These are phyloP conservation scores for Solanum gandarillasii DNA, from an alignment of 257 asterid species.

Conservation along the genomic window DNA sequence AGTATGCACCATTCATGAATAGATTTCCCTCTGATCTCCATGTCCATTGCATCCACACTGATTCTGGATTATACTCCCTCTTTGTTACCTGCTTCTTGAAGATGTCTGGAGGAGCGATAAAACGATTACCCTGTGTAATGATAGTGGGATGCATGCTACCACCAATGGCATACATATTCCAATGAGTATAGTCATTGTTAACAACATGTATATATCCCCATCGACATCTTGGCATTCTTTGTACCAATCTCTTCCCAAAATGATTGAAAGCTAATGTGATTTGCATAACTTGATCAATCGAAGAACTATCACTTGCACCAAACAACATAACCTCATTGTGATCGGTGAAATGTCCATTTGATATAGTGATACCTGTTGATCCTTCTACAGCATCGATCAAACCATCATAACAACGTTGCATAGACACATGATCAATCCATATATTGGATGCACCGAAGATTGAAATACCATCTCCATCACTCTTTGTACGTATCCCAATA, in stretches of 20 bases:
- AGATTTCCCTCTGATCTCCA: slow-evolving; percentile 66
- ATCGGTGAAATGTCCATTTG: slow-evolving; percentile 56
- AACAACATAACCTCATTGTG: slow-evolving; percentile 53
- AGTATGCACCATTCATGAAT: slow-evolving; percentile 49
- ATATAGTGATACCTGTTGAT: slow-evolving; percentile 47
- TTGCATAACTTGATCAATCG: slow-evolving; percentile 42
- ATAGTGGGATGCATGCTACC: slow-evolving; percentile 54
- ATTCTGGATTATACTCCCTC: neutral
- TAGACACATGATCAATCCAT: slow-evolving; percentile 66
- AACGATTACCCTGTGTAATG: slow-evolving; percentile 67
- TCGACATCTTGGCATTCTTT: slow-evolving; percentile 64
- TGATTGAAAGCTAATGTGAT: slow-evolving; percentile 61
- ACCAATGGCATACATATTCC: slow-evolving; percentile 74
- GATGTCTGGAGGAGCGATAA: slow-evolving; percentile 34
- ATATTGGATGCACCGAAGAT: slow-evolving; percentile 38
- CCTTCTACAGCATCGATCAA: slow-evolving; percentile 39
- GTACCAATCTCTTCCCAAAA: slow-evolving; percentile 60
- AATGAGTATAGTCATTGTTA: slow-evolving; percentile 66
- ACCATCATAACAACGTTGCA: slow-evolving; percentile 36
- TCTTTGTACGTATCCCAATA: slow-evolving; percentile 25
- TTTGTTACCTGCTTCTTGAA: slow-evolving; percentile 20
- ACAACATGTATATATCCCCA: slow-evolving; percentile 54
- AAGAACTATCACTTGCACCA: slow-evolving; percentile 39
- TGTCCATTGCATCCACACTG: slow-evolving; percentile 43
- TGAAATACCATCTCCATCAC: slow-evolving; percentile 66